Conservation (phyloP, 257 asterid genomes). For the Scutellaria barbata region DNA sequence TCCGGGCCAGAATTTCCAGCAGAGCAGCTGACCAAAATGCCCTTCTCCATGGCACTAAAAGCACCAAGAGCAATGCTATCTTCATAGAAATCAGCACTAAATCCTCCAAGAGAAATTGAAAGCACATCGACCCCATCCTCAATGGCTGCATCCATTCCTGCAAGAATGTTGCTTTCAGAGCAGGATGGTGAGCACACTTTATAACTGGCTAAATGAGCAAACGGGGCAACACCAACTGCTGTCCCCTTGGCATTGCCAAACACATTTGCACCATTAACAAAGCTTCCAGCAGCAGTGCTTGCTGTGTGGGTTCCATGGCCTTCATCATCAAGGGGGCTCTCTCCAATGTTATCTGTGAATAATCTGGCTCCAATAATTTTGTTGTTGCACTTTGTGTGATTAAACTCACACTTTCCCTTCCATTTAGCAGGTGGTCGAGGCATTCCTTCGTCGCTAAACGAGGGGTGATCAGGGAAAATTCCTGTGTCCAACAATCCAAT, state of each 20-base stretch:
- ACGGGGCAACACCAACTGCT: slow-evolving; percentile 56
- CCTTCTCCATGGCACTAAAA: slow-evolving; percentile 38
- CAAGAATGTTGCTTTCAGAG: slow-evolving; percentile 35
- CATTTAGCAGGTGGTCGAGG: slow-evolving; percentile 20
- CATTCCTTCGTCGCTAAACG: slow-evolving; percentile 34
- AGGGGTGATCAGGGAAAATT: slow-evolving; percentile 25
- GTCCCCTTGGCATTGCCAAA: slow-evolving; percentile 57
- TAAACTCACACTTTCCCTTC: slow-evolving; percentile 50
- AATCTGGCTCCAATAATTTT: slow-evolving; percentile 49
- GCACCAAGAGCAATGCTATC: slow-evolving; percentile 35
- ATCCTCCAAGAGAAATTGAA: slow-evolving; percentile 34
- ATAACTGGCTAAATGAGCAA: slow-evolving; percentile 55
- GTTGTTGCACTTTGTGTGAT: slow-evolving; percentile 41
- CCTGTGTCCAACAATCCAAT: slow-evolving; percentile 32
- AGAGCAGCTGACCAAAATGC: slow-evolving; percentile 37
- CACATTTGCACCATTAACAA: slow-evolving; percentile 43
- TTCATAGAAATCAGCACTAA: neutral
- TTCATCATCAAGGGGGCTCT: slow-evolving; percentile 30
- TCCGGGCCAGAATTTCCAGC: slow-evolving; percentile 32
- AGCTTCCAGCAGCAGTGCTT: slow-evolving; percentile 58
- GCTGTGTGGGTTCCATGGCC: slow-evolving; percentile 63
- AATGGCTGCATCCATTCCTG: slow-evolving; percentile 54
- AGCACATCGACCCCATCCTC: slow-evolving; percentile 53
- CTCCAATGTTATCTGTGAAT: neutral
- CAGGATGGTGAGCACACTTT: slow-evolving; percentile 41